A percentile compares a stretch with the other conserved stretches of the same genome.
Evolutionary conservation across 768 basidiomycete species (phyloP).

Genomic region (Panus rudis): DNA sequence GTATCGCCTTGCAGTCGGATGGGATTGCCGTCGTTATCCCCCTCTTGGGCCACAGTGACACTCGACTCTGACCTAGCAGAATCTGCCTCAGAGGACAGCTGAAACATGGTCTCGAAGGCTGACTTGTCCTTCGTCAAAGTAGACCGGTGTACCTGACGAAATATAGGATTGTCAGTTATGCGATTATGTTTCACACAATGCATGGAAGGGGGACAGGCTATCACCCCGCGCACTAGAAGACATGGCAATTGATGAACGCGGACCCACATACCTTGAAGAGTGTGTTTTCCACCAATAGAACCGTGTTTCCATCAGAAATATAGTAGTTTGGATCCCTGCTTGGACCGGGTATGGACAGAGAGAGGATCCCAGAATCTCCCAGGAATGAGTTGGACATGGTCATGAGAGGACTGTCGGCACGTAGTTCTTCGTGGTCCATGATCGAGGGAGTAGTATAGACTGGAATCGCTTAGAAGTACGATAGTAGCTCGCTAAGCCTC

Average conservation of each 20-base stretch:
- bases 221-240: too few relatives aligned
- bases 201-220: too few relatives aligned
- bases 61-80: constrained; percentile 17
- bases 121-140: constrained; percentile 14
- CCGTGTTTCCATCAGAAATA: constrained; percentile 61
- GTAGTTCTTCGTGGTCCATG: constrained; percentile 20
- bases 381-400: constrained; percentile 25
- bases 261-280: constrained; percentile 61
- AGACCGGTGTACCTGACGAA: constrained; percentile 9
- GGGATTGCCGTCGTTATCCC: constrained; percentile 26
- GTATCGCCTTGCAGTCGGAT: constrained; percentile 33
- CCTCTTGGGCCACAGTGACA: constrained; percentile 15
- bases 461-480: too few relatives aligned
- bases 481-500: too few relatives aligned
- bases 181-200: too few relatives aligned
- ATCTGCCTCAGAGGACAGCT: constrained; percentile 22
- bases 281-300: constrained; percentile 53
- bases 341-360: constrained; percentile 24
- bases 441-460: constrained; percentile 11
- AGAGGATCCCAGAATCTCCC: constrained; percentile 24
- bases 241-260: too few relatives aligned
- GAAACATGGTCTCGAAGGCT: constrained; percentile 26
- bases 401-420: constrained; percentile 26
- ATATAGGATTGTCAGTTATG: too few relatives aligned
- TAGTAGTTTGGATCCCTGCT: constrained; percentile 39